These are phyloP conservation scores for Bolboschoenus planiculmis DNA, from an alignment of 176 grass and related monocot species.

Conservation along the genomic window DNA sequence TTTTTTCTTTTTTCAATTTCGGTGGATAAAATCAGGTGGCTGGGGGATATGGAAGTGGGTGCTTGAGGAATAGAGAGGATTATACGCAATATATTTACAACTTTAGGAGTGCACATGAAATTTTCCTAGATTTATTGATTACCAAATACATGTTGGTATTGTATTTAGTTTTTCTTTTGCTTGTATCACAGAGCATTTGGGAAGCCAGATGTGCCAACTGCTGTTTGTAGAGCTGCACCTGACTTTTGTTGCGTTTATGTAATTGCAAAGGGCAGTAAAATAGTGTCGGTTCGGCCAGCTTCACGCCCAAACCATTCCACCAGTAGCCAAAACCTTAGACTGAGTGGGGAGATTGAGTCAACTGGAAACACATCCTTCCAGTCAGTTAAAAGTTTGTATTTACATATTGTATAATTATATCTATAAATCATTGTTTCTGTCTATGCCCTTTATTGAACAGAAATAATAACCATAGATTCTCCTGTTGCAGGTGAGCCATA, in stretches of 20 bases:
- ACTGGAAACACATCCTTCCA: conserved; percentile 18
- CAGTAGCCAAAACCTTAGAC: conserved; percentile 18
- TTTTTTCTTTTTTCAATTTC: background rate
- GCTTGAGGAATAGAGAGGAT: background rate
- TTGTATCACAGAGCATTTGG: conserved; percentile 42
- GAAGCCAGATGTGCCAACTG: conserved; percentile 61
- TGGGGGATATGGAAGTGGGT: background rate
- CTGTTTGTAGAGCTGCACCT: conserved; percentile 48
- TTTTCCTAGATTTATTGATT: conserved; percentile 17
- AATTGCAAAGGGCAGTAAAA: conserved; percentile 70
- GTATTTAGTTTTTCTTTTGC: conserved; percentile 9
- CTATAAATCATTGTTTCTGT: background rate
- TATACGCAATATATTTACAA: background rate
- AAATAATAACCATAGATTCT: background rate
- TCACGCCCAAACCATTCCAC: conserved; percentile 28
- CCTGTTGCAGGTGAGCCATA: conserved; percentile 40
- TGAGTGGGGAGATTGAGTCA: conserved; percentile 17
- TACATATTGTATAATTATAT: background rate
- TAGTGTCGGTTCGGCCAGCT: conserved; percentile 52
- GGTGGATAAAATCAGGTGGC: background rate
- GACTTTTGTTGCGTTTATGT: conserved; percentile 63
- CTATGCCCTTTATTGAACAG: background rate
- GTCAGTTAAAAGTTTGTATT: conserved; percentile 42
- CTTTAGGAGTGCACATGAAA: background rate
- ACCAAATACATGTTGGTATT: background rate